These are phyloP conservation scores for Leccinum boreale DNA, from an alignment of 768 basidiomycete genomes.

Conservation along the genomic window DNA sequence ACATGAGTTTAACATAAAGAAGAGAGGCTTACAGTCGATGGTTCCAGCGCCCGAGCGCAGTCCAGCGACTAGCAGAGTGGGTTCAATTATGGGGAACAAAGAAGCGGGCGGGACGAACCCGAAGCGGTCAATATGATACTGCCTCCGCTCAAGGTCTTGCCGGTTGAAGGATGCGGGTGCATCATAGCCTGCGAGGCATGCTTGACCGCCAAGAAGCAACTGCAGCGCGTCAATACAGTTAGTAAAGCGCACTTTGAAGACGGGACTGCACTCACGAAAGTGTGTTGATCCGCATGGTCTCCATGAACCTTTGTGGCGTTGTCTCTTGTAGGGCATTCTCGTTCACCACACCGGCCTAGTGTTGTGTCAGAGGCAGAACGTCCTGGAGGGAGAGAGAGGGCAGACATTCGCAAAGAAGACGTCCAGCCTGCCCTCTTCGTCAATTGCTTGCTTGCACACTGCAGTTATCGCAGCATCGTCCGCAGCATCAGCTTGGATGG, in stretches of 20 bases:
- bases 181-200: slow-evolving; percentile 82
- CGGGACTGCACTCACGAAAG: slow-evolving; percentile 43
- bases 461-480: slow-evolving; percentile 65
- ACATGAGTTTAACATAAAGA: not conserved
- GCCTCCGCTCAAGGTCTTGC: slow-evolving; percentile 68
- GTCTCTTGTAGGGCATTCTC: slow-evolving; percentile 46
- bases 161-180: slow-evolving; percentile 57
- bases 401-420: slow-evolving; percentile 94
- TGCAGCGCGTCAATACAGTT: slow-evolving; percentile 28
- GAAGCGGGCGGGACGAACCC: slow-evolving; percentile 39
- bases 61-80: slow-evolving; percentile 65
- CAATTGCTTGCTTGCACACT: slow-evolving; percentile 67
- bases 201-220: slow-evolving; percentile 88
- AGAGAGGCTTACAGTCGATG: slow-evolving; percentile 61
- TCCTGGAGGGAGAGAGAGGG: not conserved
- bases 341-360: slow-evolving; percentile 66
- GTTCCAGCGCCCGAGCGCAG: slow-evolving; percentile 79
- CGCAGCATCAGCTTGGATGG: slow-evolving; percentile 78
- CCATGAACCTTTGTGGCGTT: slow-evolving; percentile 65
- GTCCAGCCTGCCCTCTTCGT: slow-evolving; percentile 84
- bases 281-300: slow-evolving; percentile 73
- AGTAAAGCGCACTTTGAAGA: slow-evolving; percentile 3
- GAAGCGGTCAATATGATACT: slow-evolving; percentile 90
- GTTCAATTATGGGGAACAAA: not conserved
- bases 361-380: slow-evolving; percentile 2